Conservation (phyloP, 148 eudicot species). For the Bassia scoparia region DNA sequence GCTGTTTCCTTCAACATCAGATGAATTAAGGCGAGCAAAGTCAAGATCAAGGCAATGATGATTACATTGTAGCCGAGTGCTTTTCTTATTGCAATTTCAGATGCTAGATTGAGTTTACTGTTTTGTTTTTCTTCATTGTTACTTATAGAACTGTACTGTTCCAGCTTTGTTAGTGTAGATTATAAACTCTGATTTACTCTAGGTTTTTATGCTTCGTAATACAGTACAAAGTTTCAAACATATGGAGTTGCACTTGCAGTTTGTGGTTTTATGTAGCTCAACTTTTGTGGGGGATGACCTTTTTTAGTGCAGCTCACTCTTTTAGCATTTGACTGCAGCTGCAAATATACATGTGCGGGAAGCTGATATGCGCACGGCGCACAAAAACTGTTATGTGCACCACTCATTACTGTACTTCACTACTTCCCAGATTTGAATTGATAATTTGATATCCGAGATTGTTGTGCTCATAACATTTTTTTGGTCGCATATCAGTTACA, state of each 20-base stretch:
- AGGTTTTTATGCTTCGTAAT: slow-evolving; percentile 15
- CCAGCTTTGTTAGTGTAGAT: slow-evolving; percentile 8
- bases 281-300: not conserved
- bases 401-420: no score
- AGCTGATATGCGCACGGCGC: no score
- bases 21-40: slow-evolving; percentile 68
- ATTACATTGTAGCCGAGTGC: not conserved
- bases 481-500: no score
- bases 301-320: not conserved
- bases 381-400: no score
- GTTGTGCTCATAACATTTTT: no score
- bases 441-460: no score
- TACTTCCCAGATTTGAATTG: no score
- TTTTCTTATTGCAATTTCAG: not conserved
- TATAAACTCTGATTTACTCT: not conserved
- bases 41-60: slow-evolving; percentile 58
- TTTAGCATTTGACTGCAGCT: not conserved
- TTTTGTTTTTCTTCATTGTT: slow-evolving; percentile 8
- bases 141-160: not conserved
- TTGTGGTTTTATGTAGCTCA: not conserved
- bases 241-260: not conserved
- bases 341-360: not conserved
- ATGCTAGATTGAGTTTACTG: slow-evolving; percentile 13
- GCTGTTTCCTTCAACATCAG: slow-evolving; percentile 72
- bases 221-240: slow-evolving; percentile 17